Base-by-base conservation (phyloP, 2,329 filamentous ascomycete genomes). In the Sporothrix dimorphospora region DNA sequence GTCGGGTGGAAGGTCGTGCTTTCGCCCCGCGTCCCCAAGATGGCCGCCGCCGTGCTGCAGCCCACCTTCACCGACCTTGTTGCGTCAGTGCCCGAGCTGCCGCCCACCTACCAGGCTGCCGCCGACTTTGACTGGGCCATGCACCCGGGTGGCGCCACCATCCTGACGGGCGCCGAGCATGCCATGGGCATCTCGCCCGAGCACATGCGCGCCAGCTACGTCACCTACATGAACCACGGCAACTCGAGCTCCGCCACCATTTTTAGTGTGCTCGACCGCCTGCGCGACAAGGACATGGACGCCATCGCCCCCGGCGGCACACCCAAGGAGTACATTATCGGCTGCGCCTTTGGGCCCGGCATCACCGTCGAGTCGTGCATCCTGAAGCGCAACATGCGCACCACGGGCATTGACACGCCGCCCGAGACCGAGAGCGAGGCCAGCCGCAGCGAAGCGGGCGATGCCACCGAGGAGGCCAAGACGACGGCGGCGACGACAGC, bases 51-150 rank as follows among this genome's bases (percentile, higher is more conserved):
- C 8, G 82, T 84, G 1, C 84, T 91, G 9, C 79, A 80, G 1
- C 84, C 87, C 3, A 83, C 86, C 4, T 91, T 91, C 76, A 76
- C 81, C 19, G 83, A 87, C 34, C 83, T 92, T 16, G 77, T 90
- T 42, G 79, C 84, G 6, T 84, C 84, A 8, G 78, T 86, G 27
- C 72, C 75, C 0, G 55, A 80, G 0, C 79, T 89, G 2, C 85
- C 87, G 0, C 77, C 78, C 5, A 76, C 79, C 8, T 86, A 85
- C 76, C 77, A 79, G n/a, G 75, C 78, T 0, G 82, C 90, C 0
- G 78, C 83, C 0, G 87, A 91, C 73, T 92, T 91, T 75, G 91
- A 93, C 81, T 93, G 91, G 91, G 91, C 90, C 0, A 86, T 93
- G 78, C 91, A 93, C 76, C 91, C 91, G 0, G 91, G 91, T 4